These are phyloP conservation scores for Gracilaria vermiculophylla DNA, from an alignment of 23 red algal genomes.

Conservation along the genomic window DNA sequence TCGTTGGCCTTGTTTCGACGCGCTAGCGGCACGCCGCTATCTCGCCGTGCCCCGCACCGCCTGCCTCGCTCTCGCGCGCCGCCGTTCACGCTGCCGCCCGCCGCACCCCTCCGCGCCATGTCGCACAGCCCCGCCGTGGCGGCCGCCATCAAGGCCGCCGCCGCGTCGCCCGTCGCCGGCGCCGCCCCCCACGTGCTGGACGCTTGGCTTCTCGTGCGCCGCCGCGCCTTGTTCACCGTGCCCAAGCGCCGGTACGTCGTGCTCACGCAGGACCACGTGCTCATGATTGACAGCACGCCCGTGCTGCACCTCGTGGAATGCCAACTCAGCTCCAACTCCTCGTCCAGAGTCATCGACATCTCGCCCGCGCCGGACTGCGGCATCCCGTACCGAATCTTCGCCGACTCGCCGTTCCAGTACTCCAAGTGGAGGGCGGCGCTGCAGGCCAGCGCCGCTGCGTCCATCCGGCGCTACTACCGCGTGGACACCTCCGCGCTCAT, in stretches of 20 bases:
- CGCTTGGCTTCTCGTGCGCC: constrained; percentile 38
- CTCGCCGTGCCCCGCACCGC: no score
- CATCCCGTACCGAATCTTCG: constrained; percentile 42
- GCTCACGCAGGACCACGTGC: constrained; percentile 31
- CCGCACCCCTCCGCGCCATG: background rate
- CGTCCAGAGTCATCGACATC: constrained; percentile 52
- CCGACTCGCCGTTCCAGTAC: constrained; percentile 59
- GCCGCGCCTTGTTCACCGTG: constrained; percentile 36
- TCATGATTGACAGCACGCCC: constrained; percentile 52
- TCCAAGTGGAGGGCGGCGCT: constrained; percentile 39
- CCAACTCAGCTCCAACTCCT: constrained; percentile 13
- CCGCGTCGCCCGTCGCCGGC: constrained; percentile 36
- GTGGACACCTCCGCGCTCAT: constrained; percentile 31
- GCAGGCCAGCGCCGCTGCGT: constrained; percentile 5
- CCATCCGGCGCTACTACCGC: constrained; percentile 23
- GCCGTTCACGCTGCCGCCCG: background rate
- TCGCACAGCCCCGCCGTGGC: background rate
- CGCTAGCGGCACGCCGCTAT: background rate
- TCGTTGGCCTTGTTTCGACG: background rate
- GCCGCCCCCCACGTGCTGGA: constrained; percentile 6
- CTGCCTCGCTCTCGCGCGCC: background rate
- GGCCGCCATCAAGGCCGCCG: constrained; percentile 60
- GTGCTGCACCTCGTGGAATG: constrained; percentile 42
- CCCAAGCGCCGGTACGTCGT: constrained; percentile 49
- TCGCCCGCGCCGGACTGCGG: constrained; percentile 51